Base-by-base conservation (phyloP, 176 grass and related monocot genomes). In the Oryza meridionalis region DNA sequence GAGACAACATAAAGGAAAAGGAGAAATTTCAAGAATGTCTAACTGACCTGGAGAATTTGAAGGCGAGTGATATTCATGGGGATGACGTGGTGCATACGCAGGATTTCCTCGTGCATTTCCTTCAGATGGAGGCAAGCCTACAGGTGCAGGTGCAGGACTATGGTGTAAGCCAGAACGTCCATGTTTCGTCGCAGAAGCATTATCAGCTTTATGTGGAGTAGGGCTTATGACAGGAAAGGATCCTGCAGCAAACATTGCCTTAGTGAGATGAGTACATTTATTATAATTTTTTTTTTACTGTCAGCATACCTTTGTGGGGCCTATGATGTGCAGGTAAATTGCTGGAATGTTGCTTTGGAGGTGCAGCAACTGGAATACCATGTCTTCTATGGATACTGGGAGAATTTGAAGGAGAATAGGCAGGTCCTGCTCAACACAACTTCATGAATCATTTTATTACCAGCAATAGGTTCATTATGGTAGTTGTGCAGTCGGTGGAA, bases 191-290 rank as follows among this genome's bases (percentile, higher is more conserved):
- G 75, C 66, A 83, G 86, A 73, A 72, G 86, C 77, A 75, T 87
- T 83, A 51, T 86, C 67, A 67, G 70, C 73, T 84, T 85, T 82
- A 85, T 84, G 88, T 11, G 78, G 81, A 84, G 88, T 61, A 89
- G 89, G 91, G 84, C 84, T 94, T 90, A 84, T 85, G 27, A 80
- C 75, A 81, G 91, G 91, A 80, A 74, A 91, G 69, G 85, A 88
- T 38, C 75, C 93, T 94, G 89, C 26, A 79, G 40, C 25, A 85
- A 90, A 81, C 47, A 86, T 42, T 21, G 82, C 17, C 58, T 80
- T 32, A 35, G 49, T 77, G 40, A 86, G 53, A 75, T 44, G 46
- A 72, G 37, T 72, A 32, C 17, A 68, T 69, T 76, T 74, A 62
- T 44, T 77, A 43, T 4, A 47, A 75, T 31, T 49, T 80, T 12